Evolutionary conservation across 2,329 filamentous ascomycete species (phyloP).

Genomic region (Sporothrix protearum): DNA sequence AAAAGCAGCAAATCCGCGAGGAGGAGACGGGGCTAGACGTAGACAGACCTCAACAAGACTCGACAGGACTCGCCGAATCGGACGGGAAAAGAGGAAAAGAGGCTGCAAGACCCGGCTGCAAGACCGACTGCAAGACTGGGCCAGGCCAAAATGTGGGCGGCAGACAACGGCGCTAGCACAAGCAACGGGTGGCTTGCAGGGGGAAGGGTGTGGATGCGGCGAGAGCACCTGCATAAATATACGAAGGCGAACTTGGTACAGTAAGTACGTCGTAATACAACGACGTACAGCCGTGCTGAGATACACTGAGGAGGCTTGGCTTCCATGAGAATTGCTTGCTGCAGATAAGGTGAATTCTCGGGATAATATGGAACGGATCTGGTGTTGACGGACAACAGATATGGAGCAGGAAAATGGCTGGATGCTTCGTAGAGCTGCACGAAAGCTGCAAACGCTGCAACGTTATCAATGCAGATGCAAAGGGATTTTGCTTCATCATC

Average conservation of each 20-base stretch:
- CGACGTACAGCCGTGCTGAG: conserved; percentile 15
- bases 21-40: background rate
- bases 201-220: background rate
- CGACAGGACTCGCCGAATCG: background rate
- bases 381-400: background rate
- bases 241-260: too few relatives aligned
- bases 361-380: background rate
- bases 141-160: background rate
- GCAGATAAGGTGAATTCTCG: conserved; percentile 5
- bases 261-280: background rate
- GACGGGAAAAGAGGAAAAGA: background rate
- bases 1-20: background rate
- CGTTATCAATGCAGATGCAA: background rate
- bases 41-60: background rate
- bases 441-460: background rate
- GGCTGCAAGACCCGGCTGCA: background rate
- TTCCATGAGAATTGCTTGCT: background rate
- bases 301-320: background rate
- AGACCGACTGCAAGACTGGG: background rate
- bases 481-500: conserved; percentile 6
- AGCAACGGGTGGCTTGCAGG: conserved; percentile 7
- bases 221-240: background rate
- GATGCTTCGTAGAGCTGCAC: too few relatives aligned
- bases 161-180: conserved; percentile 9
- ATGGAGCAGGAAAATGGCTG: background rate